Evolutionary conservation across 2,329 filamentous ascomycete genomes (phyloP).

Genomic region (Metarhizium anisopliae): DNA sequence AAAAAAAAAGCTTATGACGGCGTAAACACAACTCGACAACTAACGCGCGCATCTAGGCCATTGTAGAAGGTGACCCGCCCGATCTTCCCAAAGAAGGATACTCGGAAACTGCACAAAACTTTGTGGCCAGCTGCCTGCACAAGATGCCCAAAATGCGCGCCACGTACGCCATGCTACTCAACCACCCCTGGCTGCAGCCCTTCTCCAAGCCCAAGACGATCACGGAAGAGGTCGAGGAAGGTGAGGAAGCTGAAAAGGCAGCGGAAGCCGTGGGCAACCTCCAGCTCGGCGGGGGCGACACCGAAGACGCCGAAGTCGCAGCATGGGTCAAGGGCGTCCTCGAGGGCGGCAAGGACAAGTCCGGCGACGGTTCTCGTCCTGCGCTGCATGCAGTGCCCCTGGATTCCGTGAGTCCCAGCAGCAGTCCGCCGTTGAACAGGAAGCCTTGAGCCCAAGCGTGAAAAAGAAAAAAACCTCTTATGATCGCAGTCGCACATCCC

Average conservation of each 20-base stretch:
- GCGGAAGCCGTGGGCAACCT: slow-evolving; percentile 36
- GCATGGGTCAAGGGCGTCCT: slow-evolving; percentile 73
- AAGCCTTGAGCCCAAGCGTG: neutral
- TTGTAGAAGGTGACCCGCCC: slow-evolving; percentile 94
- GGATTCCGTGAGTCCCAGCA: slow-evolving; percentile 55
- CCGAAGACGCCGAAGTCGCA: slow-evolving; percentile 72
- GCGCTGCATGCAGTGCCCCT: slow-evolving; percentile 82
- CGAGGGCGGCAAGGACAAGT: slow-evolving; percentile 44
- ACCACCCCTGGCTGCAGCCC: slow-evolving; percentile 77
- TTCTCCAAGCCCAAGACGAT: slow-evolving; percentile 71
- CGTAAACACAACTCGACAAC: neutral
- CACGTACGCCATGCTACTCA: slow-evolving; percentile 83
- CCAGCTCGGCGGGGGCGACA: slow-evolving; percentile 26
- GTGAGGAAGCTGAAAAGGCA: slow-evolving; percentile 35
- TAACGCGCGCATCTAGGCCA: slow-evolving; percentile 54
- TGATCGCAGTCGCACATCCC: too few relatives aligned
- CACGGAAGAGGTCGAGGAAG: slow-evolving; percentile 59
- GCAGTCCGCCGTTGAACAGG: slow-evolving; percentile 24
- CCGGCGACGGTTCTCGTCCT: slow-evolving; percentile 52
- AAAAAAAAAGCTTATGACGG: neutral
- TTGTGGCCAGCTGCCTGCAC: slow-evolving; percentile 83
- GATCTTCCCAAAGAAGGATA: slow-evolving; percentile 72
- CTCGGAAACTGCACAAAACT: slow-evolving; percentile 71
- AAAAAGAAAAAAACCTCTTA: neutral
- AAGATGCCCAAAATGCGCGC: slow-evolving; percentile 88